Percentiles rank a stretch among this genome's conserved stretches.
These are phyloP conservation scores for Microcyclosporella mali DNA, from an alignment of 2,329 filamentous ascomycete genomes.

Conservation along the genomic window DNA sequence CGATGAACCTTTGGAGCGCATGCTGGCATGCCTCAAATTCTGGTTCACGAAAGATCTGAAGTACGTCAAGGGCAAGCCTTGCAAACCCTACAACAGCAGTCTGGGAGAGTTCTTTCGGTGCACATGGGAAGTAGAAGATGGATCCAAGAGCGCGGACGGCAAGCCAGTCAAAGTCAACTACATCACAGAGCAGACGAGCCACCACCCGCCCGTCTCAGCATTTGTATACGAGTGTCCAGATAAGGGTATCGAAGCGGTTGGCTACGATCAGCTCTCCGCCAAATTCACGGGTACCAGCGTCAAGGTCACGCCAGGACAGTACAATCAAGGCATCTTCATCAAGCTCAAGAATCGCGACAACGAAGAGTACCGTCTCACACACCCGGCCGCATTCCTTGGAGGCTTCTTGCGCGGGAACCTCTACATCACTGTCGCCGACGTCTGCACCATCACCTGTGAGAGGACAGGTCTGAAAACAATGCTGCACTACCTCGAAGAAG, in stretches of 20 bases:
- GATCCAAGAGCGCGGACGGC: constrained; percentile 33
- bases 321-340: constrained; percentile 95
- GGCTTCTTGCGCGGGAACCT: constrained; percentile 82
- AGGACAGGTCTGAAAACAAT: constrained; percentile 88
- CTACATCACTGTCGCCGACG: constrained; percentile 82
- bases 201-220: constrained; percentile 94
- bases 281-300: constrained; percentile 96
- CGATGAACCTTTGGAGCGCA: constrained; percentile 83
- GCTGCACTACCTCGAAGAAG: constrained; percentile 86
- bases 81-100: constrained; percentile 98
- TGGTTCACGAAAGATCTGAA: constrained; percentile 99
- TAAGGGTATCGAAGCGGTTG: constrained; percentile 77
- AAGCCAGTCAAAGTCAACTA: constrained; percentile 75
- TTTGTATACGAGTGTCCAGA: constrained; percentile 91
- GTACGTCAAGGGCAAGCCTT: constrained; percentile 96
- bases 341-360: constrained; percentile 70
- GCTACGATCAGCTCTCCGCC: constrained; percentile 92
- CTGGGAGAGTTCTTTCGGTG: constrained; percentile 97
- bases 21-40: constrained; percentile 89
- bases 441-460: constrained; percentile 82
- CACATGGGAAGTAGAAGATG: constrained; percentile 85
- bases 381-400: constrained; percentile 87
- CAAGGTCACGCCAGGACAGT: constrained; percentile 82
- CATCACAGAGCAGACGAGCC: constrained; percentile 94
- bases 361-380: constrained; percentile 91